Conservation (phyloP, 805 yeast genomes). For the Saturnispora halmiae region DNA sequence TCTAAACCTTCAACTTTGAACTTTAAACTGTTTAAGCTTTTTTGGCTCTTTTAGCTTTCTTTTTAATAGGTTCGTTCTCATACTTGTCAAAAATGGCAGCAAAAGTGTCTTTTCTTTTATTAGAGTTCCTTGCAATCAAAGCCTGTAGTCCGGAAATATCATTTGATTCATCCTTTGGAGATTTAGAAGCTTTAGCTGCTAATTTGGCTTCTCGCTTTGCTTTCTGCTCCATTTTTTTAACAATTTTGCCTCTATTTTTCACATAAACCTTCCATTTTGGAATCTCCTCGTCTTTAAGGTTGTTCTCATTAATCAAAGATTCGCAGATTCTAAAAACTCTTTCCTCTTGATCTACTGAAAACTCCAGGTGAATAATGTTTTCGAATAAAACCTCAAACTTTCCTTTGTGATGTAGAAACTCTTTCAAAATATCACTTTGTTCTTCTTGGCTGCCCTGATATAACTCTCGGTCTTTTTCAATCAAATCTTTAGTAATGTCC, state of each 20-base stretch:
- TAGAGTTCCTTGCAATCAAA: slow-evolving; percentile 7
- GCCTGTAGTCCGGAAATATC: slow-evolving; percentile 6
- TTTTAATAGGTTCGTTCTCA: background rate
- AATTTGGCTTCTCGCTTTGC: slow-evolving; percentile 58
- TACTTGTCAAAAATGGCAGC: slow-evolving; percentile 7
- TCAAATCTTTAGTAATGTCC: slow-evolving; percentile 54
- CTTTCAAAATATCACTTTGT: slow-evolving; percentile 52
- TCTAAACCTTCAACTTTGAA: no score
- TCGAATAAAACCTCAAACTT: slow-evolving; percentile 66
- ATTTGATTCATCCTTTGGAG: background rate
- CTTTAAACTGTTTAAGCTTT: no score
- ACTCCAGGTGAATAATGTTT: slow-evolving; percentile 66
- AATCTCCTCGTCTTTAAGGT: slow-evolving; percentile 24
- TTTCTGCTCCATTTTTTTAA: slow-evolving; percentile 39
- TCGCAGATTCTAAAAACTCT: slow-evolving; percentile 49
- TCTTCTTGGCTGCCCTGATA: slow-evolving; percentile 62
- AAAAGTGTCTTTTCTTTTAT: slow-evolving; percentile 5
- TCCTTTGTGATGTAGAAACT: slow-evolving; percentile 43
- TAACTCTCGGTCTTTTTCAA: slow-evolving; percentile 55
- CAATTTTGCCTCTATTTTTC: slow-evolving; percentile 38
- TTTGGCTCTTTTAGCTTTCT: no score
- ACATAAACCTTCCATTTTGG: slow-evolving; percentile 35
- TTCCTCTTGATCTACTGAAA: slow-evolving; percentile 47
- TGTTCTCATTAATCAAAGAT: slow-evolving; percentile 32
- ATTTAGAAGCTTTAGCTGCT: slow-evolving; percentile 28